Percentiles rank a stretch among this genome's conserved stretches.
These are phyloP conservation scores for Ramaria sp. DNA, from an alignment of 768 basidiomycete genomes.

Conservation along the genomic window DNA sequence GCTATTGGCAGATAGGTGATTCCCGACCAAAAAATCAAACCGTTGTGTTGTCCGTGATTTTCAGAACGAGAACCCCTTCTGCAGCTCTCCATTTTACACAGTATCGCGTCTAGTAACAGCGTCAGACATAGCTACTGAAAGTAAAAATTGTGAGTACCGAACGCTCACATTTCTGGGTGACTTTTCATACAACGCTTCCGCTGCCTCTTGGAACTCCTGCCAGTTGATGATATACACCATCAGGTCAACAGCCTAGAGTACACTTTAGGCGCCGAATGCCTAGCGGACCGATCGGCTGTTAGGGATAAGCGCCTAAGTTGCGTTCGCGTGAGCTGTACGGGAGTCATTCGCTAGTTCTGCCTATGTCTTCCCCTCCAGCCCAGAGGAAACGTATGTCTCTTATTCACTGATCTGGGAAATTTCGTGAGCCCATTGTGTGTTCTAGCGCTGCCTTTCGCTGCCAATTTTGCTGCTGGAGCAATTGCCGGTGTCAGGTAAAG, in stretches of 20 bases:
- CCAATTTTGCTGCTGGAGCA: slow-evolving; percentile 91
- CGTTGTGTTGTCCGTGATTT: slow-evolving; percentile 84
- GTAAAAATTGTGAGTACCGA: neutral
- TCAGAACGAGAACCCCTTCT: slow-evolving; percentile 82
- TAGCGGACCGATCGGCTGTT: no score
- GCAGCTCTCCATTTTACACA: slow-evolving; percentile 84
- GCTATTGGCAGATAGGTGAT: neutral
- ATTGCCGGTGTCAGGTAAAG: slow-evolving; percentile 68
- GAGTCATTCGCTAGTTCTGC: no score
- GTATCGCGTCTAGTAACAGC: slow-evolving; percentile 61
- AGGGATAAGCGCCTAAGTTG: neutral
- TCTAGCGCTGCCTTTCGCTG: slow-evolving; percentile 70
- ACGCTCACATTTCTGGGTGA: slow-evolving; percentile 63
- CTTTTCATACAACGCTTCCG: slow-evolving; percentile 72
- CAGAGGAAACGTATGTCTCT: slow-evolving; percentile 1
- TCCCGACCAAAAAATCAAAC: slow-evolving; percentile 39
- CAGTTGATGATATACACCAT: slow-evolving; percentile 89
- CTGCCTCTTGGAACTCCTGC: slow-evolving; percentile 86
- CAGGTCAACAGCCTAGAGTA: neutral
- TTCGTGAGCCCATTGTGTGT: neutral
- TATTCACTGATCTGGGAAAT: neutral
- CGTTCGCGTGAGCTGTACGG: neutral
- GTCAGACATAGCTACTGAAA: neutral
- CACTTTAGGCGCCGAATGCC: no score
- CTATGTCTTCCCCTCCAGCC: slow-evolving; percentile 1